phyloP scores from a whole-genome alignment of 2,329 filamentous ascomycete species.

The Pochonia chlamydosporia region DNA sequence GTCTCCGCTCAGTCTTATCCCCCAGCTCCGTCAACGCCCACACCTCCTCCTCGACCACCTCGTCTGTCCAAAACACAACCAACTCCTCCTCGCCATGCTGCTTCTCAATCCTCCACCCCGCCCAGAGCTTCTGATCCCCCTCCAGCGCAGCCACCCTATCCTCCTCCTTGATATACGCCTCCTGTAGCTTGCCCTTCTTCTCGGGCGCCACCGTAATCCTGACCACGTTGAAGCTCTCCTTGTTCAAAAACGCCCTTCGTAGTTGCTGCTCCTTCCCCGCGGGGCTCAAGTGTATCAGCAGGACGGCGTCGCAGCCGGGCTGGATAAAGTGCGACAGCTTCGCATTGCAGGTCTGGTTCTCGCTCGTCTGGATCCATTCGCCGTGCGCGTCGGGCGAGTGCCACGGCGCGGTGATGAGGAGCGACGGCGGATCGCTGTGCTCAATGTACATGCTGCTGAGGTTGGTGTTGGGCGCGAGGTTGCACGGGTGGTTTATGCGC shows the following conservation, averaged over 20 bases:
- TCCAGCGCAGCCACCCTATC: conserved; percentile 22
- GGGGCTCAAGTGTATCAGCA: conserved; percentile 36
- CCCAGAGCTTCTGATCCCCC: conserved; percentile 26
- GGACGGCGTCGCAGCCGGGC: conserved; percentile 23
- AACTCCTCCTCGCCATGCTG: conserved; percentile 27
- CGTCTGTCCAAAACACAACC: conserved; percentile 33
- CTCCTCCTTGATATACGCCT: conserved; percentile 27
- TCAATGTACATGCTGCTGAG: conserved; percentile 30
- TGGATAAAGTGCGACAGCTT: conserved; percentile 27
- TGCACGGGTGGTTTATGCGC: conserved; percentile 24
- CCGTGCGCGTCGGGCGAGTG: conserved; percentile 33
- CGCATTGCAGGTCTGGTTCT: conserved; percentile 31
- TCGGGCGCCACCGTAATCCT: conserved; percentile 24
- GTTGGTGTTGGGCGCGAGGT: conserved; percentile 24
- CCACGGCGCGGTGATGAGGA: conserved; percentile 42
- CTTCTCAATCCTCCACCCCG: conserved; percentile 37
- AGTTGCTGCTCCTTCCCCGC: conserved; percentile 19
- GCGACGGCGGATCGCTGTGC: conserved; percentile 26
- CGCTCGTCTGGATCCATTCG: conserved; percentile 36
- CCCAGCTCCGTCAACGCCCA: conserved; percentile 18
- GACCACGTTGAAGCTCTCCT: conserved; percentile 29
- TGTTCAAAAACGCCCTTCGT: conserved; percentile 17
- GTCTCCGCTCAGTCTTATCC: conserved; percentile 15
- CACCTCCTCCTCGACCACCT: conserved; percentile 26
- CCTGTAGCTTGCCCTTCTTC: conserved; percentile 25